Evolutionary conservation across 345 rosid species (phyloP).

Genomic region (Adansonia digitata): DNA sequence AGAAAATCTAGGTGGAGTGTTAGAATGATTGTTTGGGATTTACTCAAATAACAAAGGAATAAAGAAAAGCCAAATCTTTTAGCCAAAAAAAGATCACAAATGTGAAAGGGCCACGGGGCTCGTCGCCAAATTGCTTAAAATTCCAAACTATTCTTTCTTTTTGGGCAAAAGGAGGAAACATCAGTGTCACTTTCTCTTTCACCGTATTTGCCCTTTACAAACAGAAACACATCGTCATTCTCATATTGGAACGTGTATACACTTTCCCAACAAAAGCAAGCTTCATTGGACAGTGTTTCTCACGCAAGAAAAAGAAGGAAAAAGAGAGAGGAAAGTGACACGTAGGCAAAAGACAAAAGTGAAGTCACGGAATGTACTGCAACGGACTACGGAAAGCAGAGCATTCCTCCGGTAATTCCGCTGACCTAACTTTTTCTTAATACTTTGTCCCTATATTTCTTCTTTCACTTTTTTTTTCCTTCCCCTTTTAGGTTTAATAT

Average conservation of each 20-base stretch:
- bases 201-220: background rate
- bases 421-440: background rate
- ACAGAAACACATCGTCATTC: background rate
- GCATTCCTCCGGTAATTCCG: background rate
- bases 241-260: background rate
- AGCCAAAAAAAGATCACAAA: too few relatives aligned
- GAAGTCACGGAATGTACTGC: conserved; percentile 10
- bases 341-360: background rate
- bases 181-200: background rate
- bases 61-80: too few relatives aligned
- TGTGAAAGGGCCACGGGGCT: background rate
- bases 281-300: background rate
- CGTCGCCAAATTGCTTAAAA: background rate
- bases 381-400: conserved; percentile 11
- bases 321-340: background rate
- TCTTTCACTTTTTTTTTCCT: too few relatives aligned
- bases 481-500: too few relatives aligned
- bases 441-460: background rate
- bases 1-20: too few relatives aligned
- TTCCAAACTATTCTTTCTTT: background rate
- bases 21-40: too few relatives aligned
- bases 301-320: background rate
- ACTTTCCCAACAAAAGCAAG: background rate
- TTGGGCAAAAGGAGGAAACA: background rate
- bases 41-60: too few relatives aligned